Base-by-base conservation (phyloP, 75 land plant species). In the Isoetes taiwanensis region DNA sequence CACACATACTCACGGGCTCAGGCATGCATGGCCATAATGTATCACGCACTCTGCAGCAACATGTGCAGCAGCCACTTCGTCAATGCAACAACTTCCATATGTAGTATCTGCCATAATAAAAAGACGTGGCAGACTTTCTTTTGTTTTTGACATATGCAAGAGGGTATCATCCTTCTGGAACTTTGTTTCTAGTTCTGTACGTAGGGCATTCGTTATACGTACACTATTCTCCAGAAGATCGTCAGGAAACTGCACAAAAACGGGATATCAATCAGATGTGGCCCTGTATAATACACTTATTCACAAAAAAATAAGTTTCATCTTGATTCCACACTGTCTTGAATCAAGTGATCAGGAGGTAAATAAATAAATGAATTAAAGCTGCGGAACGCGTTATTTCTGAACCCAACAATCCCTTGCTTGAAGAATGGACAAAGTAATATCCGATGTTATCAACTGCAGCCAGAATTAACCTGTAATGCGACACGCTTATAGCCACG, bases 101-200 rank as follows among this genome's bases (percentile, higher is more conserved):
- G 86, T 78, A 17, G 98, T 88, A 50, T 93, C 98, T 8, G 98
- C 98, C 86, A 93, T 74, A 0, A 93, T 81, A 62, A 66, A 93
- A 43, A 93, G 57, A 46, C 65, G 31, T n/a, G n/a, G n/a, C n/a
- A n/a, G n/a, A n/a, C n/a, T n/a, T n/a, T n/a, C n/a, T n/a, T n/a
- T n/a, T n/a, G n/a, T n/a, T n/a, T n/a, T n/a, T n/a, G n/a, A n/a
- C n/a, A n/a, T n/a, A n/a, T 32, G 88, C 69, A 25, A 54, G 52
- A 2, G 33, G 63, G 17, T 26, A 46, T 23, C 23, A 26, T 31
- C 17, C 58, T 27, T 21, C 33, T 19, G 25, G 40, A 31, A n/a
- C 64, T 53, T 0, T 41, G 34, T 39, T 70, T 57, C 4, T 24
- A 89, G 63, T 58, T 72, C 72, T 9, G 40, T 30, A 21, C 62